Evolutionary conservation across 1,139 yeast species (phyloP).

Genomic region (Blastobotrys buckinghamii): DNA sequence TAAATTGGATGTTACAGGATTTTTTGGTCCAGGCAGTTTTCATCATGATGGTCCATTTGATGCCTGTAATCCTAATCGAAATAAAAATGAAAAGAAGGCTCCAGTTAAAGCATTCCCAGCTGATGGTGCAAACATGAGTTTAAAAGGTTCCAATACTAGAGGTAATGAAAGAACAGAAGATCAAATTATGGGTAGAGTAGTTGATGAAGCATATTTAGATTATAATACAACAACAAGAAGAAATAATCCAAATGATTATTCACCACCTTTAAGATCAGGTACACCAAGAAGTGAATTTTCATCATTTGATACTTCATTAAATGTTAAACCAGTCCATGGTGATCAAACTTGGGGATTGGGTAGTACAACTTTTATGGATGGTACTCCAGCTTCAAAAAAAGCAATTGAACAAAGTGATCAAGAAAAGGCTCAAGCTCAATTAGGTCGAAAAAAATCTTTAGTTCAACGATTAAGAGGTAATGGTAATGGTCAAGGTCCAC

Average conservation of each 20-base stretch:
- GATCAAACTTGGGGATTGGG: conserved; percentile 83
- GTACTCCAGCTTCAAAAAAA: conserved; percentile 81
- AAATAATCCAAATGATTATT: background rate
- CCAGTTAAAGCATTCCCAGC: conserved; percentile 95
- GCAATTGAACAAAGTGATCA: conserved; percentile 37
- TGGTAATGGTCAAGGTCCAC: conserved; percentile 21
- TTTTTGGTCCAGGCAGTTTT: conserved; percentile 89
- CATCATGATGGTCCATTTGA: conserved; percentile 99
- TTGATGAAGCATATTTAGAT: conserved; percentile 30
- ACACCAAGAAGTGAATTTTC: conserved; percentile 13
- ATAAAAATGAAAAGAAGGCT: conserved; percentile 66
- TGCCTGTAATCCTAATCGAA: conserved; percentile 96
- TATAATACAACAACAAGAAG: conserved; percentile 10
- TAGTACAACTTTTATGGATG: conserved; percentile 84
- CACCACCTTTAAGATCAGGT: conserved; percentile 5
- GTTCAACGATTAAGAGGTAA: conserved; percentile 59
- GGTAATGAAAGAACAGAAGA: conserved; percentile 36
- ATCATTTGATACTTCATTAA: conserved; percentile 59
- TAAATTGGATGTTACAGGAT: conserved; percentile 89
- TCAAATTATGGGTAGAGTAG: conserved; percentile 32
- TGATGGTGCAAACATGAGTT: conserved; percentile 88
- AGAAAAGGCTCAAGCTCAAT: conserved; percentile 20
- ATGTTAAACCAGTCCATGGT: conserved; percentile 77
- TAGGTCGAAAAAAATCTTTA: conserved; percentile 56
- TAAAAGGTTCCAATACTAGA: conserved; percentile 49